Base-by-base conservation (phyloP, 169 alveolate genomes). In the Amoebophrya sp. region DNA sequence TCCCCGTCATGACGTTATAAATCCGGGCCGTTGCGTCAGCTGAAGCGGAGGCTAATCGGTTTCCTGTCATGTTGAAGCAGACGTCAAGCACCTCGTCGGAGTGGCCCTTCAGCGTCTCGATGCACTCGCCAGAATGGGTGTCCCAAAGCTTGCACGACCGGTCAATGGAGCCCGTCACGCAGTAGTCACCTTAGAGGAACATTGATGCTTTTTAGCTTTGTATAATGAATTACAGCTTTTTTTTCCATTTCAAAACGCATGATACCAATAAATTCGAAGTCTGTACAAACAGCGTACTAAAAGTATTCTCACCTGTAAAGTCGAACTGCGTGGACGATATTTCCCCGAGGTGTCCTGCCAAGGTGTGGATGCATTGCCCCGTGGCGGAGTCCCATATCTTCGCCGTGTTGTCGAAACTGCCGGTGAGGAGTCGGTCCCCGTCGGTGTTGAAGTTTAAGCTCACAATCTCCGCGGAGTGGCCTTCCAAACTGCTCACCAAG, bases 371-470 rank as follows among this genome's bases (percentile, higher is more conserved):
- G 92, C 97, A 95, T 88, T 95, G 94, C 25, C 98, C 98, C 53
- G 97, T 94, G 94, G 96, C 94, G 33, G 88, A 94, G 93, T 97
- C 98, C 98, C 98, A 97, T 29, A 95, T 96, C 92, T 95, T 96
- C 10, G 98, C 97, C 0, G 97, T 96, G 90, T 95, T 95, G 94
- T 96, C 98, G 94, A 96, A 96, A 14, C 97, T 94, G 10, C 97
- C 97, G 14, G 97, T 96, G 88, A 96, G 91, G 90, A 96, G 83
- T 89, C 94, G 94, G 92, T 95, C 97, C 39, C 98, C 98, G 93
- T 96, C 98, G 0, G 96, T 93, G 93, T 96, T 96, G 94, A 95
- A 96, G 91, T 95, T 95, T 41, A 95, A 89, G 55, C 95, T 90
- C 2, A 96, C 97, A 29, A 96, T 95, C 95, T 96, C 98, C 14